Base-by-base conservation (phyloP, 1,284 basidiomycete genomes). In the Cryptococcus sp. region DNA sequence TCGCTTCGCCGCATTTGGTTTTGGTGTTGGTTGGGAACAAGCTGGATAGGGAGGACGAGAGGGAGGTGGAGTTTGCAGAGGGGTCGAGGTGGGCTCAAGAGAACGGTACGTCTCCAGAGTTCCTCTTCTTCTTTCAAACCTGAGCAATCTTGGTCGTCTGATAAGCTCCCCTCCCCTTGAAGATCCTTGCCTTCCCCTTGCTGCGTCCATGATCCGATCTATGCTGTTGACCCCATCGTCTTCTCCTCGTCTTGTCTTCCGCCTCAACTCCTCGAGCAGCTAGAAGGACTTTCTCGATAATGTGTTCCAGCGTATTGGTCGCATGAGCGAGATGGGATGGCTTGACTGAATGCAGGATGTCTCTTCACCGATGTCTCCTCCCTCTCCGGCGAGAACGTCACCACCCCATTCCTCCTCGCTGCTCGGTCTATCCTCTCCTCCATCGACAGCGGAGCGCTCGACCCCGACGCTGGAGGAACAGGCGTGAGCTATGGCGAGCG, bases 401-500 rank as follows among this genome's bases (percentile, higher is more conserved):
- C 92, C 63, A 84, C 88, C 39, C 94, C 94, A 0, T 98, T 98
- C 72, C 78, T 91, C 39, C 80, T 97, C 24, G 85, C 89, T 14
- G 87, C 92, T 19, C 82, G 91, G 34, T 85, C 88, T 1, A 92
- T 98, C 57, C 77, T 98, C 24, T 79, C 92, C n/a, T 83, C 88
- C 4, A 93, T 98, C 64, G 93, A 97, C 71, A 85, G 86, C 10
- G 94, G 94, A 14, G 78, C 79, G 16, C 78, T 97, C 35, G 91
- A 97, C 71, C 94, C 94, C 22, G 92, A 97, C 73, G 86, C 86
- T 63, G 82, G 87, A 14, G 92, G 90, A 0, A 90, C 87, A 49
- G 94, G 94, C 31, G 90, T 98, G 33, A 91, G 87, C 62, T 98
- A 97, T 66, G 95, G 94, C 11, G 94, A 97, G 71, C 80, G 94